Evolutionary conservation across 176 grass and related monocot genomes (phyloP), one percentile per base, ranked within the genome.

Genomic region (Puccinellia tenuiflora): DNA sequence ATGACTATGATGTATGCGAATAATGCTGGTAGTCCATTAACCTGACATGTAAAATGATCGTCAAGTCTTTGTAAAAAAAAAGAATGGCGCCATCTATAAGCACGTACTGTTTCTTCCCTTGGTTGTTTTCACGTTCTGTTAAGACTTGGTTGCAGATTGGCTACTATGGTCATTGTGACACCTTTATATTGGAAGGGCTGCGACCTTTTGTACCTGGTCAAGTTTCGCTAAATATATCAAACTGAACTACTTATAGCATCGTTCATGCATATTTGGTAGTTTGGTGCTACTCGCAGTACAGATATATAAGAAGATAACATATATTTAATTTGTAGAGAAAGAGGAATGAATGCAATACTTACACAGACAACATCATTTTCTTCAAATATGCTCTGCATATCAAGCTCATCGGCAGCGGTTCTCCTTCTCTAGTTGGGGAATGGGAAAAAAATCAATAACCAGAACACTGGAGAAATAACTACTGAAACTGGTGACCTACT

Each of bases 311-410:
- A 1, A 70, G 53, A 51, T 68, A 69, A 17, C 4, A 20, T 40
- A 68, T 30, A 22, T 75, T 20, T 0, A 11, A 11, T 30, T 48
- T 8, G 18, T 47, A 74, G 10, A 70, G 60, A 31, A 85, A 43
- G 45, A 1, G 3, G 17, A 81, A 87, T 4, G 39, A 55, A n/a
- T 54, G 47, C 28, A 40, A 40, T 60, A 89, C 90, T 94, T 91
- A 97, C 95, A 85, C 95, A 97, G 69, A 97, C 80, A 81, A 97
- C 90, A 89, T 97, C 90, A 86, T 94, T 97, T 97, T 94, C 95
- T 86, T 84, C 79, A 72, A 97, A 94, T 77, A 97, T 94, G 64
- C 86, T 86, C 50, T 88, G 86, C 92, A 97, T 94, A 64, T 97
- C 94, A 81, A 97, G 95, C 68, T 94, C 95, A 89, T 97, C 95